A percentile compares a stretch with the other conserved stretches of the same genome.
phyloP scores from a whole-genome alignment of 2,329 filamentous ascomycete genomes.

The Fusarium camptoceras region DNA sequence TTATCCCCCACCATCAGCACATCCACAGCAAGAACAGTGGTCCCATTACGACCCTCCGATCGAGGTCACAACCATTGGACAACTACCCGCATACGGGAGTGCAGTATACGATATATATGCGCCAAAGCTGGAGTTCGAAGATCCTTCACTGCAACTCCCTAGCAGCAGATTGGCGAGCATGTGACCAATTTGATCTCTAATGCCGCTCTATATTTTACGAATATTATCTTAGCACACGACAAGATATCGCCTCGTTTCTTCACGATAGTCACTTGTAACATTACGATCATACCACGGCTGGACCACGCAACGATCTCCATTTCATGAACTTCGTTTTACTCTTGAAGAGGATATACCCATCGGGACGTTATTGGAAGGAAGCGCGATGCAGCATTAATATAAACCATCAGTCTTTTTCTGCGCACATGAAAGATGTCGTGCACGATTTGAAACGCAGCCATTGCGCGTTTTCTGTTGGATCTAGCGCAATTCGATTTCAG shows the following conservation, averaged over 20 bases:
- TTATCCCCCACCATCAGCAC: constrained; percentile 54
- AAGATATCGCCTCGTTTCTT: constrained; percentile 21
- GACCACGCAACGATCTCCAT: constrained; percentile 38
- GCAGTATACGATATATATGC: constrained; percentile 65
- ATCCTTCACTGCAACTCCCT: constrained; percentile 69
- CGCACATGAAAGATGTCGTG: constrained; percentile 29
- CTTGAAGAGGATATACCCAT: constrained; percentile 49
- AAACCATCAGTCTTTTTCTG: constrained; percentile 18
- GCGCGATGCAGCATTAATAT: constrained; percentile 3
- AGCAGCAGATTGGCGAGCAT: constrained; percentile 68
- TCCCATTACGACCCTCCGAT: constrained; percentile 69
- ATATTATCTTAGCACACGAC: constrained; percentile 13
- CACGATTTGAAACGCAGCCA: constrained; percentile 24
- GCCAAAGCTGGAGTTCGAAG: constrained; percentile 68
- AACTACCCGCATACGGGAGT: constrained; percentile 62
- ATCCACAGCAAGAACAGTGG: constrained; percentile 63
- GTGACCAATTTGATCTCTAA: constrained; percentile 50
- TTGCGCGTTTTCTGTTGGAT: constrained; percentile 17
- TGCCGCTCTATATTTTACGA: constrained; percentile 29
- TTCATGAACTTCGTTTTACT: constrained; percentile 39
- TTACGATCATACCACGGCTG: constrained; percentile 42
- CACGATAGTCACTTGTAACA: constrained; percentile 42
- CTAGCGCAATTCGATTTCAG: not conserved
- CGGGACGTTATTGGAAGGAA: constrained; percentile 48
- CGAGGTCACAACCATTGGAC: constrained; percentile 67